phyloP scores from a whole-genome alignment of 2,329 filamentous ascomycete species.

The Fusarium staphyleae region DNA sequence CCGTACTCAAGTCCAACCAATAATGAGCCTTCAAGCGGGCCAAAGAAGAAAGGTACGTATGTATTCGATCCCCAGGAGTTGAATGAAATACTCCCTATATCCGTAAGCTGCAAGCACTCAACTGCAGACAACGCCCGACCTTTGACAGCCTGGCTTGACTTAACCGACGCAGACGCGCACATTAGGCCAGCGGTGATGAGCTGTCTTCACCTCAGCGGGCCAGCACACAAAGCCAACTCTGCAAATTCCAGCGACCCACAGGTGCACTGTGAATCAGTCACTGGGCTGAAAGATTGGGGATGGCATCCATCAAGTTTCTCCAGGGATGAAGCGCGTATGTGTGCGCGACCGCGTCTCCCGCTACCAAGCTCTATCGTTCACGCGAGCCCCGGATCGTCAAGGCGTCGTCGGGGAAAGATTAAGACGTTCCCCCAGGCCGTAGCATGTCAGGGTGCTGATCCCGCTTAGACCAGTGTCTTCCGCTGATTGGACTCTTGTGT shows the following conservation, averaged over 20 bases:
- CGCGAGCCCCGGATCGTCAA: conserved; percentile 4
- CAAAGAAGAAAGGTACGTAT: conserved; percentile 9
- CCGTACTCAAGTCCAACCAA: conserved; percentile 28
- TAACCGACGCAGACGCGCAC: conserved; percentile 22
- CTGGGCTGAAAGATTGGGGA: not conserved
- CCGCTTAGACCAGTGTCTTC: conserved; percentile 11
- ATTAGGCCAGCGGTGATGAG: conserved; percentile 28
- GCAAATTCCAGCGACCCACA: conserved; percentile 1
- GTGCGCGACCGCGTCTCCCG: conserved; percentile 7
- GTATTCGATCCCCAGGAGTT: conserved; percentile 24
- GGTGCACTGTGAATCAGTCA: not conserved
- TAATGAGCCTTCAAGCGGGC: conserved; percentile 2
- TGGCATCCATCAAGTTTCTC: not conserved
- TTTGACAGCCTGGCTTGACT: conserved; percentile 34
- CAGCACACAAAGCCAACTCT: conserved; percentile 19
- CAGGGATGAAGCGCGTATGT: conserved; percentile 8
- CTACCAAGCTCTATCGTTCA: conserved; percentile 2
- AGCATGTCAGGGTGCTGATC: conserved; percentile 11
- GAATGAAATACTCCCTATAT: no score
- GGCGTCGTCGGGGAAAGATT: conserved; percentile 29
- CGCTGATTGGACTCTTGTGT: conserved; percentile 21
- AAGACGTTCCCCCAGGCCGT: conserved; percentile 17
- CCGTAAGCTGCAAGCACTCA: conserved; percentile 33
- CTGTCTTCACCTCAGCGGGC: conserved; percentile 27
- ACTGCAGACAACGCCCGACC: conserved; percentile 20